These are phyloP conservation scores for Mrakia hoshinonis DNA, from an alignment of 768 basidiomycete genomes.

Conservation along the genomic window DNA sequence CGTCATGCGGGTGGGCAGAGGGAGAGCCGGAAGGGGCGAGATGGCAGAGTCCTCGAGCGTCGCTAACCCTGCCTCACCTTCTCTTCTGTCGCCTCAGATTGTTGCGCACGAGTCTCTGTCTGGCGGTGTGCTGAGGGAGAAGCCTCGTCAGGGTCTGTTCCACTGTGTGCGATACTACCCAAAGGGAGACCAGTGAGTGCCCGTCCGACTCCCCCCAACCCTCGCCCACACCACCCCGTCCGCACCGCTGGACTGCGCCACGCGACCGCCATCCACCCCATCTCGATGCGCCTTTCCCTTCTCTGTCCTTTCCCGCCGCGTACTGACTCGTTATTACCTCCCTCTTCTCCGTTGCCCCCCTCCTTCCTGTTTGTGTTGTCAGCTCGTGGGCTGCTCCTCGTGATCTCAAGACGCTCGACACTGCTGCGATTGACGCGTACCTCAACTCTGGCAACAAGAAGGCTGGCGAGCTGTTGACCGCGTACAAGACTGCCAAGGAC, in stretches of 20 bases:
- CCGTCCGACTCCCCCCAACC: background rate
- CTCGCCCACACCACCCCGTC: background rate
- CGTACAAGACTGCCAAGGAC: conserved; percentile 58
- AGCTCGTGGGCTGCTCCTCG: conserved; percentile 78
- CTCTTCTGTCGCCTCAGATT: conserved; percentile 49
- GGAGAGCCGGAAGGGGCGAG: background rate
- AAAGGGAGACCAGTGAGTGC: conserved; percentile 78
- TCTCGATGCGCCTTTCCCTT: conserved; percentile 3
- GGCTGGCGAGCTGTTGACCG: conserved; percentile 63
- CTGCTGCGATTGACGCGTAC: conserved; percentile 74
- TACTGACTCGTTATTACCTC: background rate
- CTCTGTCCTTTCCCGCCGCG: background rate
- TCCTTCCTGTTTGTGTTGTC: conserved; percentile 23
- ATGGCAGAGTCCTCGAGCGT: background rate
- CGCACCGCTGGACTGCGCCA: background rate
- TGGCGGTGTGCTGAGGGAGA: conserved; percentile 55
- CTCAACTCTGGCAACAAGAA: conserved; percentile 65
- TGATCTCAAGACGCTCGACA: conserved; percentile 69
- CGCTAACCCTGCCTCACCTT: conserved; percentile 14
- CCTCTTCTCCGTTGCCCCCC: background rate
- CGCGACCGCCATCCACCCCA: background rate
- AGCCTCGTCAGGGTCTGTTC: conserved; percentile 63
- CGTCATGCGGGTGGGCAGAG: background rate
- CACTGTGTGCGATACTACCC: conserved; percentile 80
- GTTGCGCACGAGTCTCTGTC: conserved; percentile 65